phyloP scores from a whole-genome alignment of 148 eudicot genomes.

The Rhododendron molle region DNA sequence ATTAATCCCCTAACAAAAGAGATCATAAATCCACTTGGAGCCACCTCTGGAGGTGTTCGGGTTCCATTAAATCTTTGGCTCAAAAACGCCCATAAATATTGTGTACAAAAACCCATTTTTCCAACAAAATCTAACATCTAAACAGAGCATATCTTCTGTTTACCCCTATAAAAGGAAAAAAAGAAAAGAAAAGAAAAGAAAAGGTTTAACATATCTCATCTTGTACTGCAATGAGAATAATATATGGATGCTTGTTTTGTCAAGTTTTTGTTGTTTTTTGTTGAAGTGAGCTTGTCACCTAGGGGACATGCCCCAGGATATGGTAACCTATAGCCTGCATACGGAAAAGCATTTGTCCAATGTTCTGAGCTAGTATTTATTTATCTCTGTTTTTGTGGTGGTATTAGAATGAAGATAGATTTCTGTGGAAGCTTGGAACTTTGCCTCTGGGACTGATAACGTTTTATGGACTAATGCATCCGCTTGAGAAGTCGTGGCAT shows the following conservation, averaged over 20 bases:
- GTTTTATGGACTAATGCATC: conserved; percentile 68
- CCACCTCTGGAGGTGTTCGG: no score
- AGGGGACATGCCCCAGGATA: neutral
- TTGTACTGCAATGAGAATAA: neutral
- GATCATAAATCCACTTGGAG: no score
- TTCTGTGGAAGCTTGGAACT: conserved; percentile 89
- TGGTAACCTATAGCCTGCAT: neutral
- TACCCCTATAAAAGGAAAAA: neutral
- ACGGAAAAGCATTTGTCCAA: neutral
- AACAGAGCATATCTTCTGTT: neutral
- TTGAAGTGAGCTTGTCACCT: neutral
- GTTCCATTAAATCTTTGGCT: no score
- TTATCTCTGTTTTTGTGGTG: conserved; percentile 11
- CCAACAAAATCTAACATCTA: neutral
- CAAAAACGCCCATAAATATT: no score
- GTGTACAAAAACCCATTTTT: no score
- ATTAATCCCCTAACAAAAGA: no score
- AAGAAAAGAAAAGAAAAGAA: no score
- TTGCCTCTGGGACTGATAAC: conserved; percentile 85
- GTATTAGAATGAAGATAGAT: conserved; percentile 71
- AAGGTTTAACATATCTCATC: neutral
- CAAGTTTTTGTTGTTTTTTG: neutral
- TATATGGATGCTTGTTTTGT: neutral
- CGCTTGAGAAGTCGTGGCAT: conserved; percentile 81
- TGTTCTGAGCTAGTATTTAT: neutral